A percentile compares a stretch with the other conserved stretches of the same genome.
phyloP scores from a whole-genome alignment of 1,139 yeast species.

The Zygoascus hellenicus region DNA sequence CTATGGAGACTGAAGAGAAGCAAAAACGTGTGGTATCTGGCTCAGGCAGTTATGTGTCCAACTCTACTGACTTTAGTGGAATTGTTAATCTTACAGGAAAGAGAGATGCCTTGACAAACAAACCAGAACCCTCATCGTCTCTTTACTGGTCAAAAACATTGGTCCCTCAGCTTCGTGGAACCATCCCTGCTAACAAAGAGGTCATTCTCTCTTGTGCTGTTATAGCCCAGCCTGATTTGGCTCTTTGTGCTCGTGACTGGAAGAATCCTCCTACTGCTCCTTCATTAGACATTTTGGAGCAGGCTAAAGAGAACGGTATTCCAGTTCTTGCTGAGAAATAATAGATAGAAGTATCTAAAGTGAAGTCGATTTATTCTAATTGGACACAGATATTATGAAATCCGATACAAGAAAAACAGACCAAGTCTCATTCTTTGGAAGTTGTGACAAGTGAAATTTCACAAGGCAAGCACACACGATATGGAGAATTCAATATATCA shows the following conservation, averaged over 20 bases:
- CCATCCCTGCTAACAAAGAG: conserved; percentile 14
- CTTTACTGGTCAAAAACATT: conserved; percentile 16
- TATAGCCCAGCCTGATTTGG: conserved; percentile 14
- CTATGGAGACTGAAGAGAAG: conserved; percentile 14
- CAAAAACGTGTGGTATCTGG: conserved; percentile 6
- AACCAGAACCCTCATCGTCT: conserved; percentile 17
- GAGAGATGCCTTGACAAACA: conserved; percentile 14
- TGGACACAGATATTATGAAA: too few relatives aligned
- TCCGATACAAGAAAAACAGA: too few relatives aligned
- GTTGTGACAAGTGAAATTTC: too few relatives aligned
- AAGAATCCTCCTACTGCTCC: conserved; percentile 14
- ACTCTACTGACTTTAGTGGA: conserved; percentile 18
- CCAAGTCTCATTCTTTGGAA: too few relatives aligned
- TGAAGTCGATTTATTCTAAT: too few relatives aligned
- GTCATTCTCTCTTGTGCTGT: conserved; percentile 16
- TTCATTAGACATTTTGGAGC: conserved; percentile 12
- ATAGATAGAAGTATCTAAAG: not conserved
- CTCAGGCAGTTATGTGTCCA: conserved; percentile 11
- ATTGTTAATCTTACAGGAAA: conserved; percentile 17
- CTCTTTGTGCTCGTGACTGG: conserved; percentile 15
- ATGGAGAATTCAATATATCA: too few relatives aligned
- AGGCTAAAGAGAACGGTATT: not conserved
- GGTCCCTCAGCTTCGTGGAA: conserved; percentile 19
- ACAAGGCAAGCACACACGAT: too few relatives aligned
- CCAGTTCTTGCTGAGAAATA: not conserved